Evolutionary conservation across 371 early-diverging fungal species (phyloP), one percentile per base, ranked within the genome.

Genomic region (Furculomyces boomerangus): DNA sequence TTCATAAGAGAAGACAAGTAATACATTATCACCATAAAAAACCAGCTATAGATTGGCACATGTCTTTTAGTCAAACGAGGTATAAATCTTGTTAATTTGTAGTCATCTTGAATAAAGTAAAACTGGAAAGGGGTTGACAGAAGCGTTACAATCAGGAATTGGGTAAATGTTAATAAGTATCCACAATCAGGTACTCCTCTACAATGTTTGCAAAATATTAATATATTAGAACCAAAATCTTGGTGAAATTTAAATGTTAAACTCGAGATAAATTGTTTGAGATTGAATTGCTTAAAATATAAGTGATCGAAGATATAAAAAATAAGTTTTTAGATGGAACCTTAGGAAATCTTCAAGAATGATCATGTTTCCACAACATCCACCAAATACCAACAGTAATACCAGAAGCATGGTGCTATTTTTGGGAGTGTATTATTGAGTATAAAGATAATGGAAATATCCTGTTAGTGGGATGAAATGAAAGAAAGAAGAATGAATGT

Each of bases 311-410:
- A n/a, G n/a, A n/a, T n/a, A 49, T n/a, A 25, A 25, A n/a, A 16
- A 47, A 14, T 2, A 52, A 37, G 41, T 43, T 25, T 37, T 40
- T 31, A 20, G 30, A 2, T 29, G 50, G 31, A 30, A 41, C 26
- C 51, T 50, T 27, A n/a, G 57, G 37, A n/a, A 53, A 79, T 66
- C 39, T 63, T 91, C 92, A 14, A 91, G 71, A 2, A 87, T 77
- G 72, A 81, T 83, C 18, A 88, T 88, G 59, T 90, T 90, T 44
- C 86, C 80, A 60, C 92, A 91, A 62, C 92, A 91, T 1, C 92
- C 90, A 30, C 88, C 88, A 65, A 89, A 86, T 56, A 92, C 83
- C 48, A 86, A 67, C 2, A 73, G 66, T 7, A 76, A 57, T 31
- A 83, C 79, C 20, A 85, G 58, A 63, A 57, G 31, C 82, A 84